These are phyloP conservation scores for Pichia cabralensis DNA, from an alignment of 805 yeast species.

Conservation along the genomic window DNA sequence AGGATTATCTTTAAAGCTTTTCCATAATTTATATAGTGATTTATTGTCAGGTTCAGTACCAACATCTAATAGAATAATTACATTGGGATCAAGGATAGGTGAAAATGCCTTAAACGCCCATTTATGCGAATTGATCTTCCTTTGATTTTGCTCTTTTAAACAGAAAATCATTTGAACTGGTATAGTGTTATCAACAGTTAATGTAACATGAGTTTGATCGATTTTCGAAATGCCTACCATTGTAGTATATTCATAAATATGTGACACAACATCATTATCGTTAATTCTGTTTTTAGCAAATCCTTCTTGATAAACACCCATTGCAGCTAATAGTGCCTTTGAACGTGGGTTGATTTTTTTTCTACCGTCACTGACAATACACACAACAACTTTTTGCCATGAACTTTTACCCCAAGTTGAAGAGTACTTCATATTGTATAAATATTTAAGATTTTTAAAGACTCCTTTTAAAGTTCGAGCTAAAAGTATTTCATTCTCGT, in stretches of 20 bases:
- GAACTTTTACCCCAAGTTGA: slow-evolving; percentile 90
- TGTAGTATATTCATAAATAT: slow-evolving; percentile 88
- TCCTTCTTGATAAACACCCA: slow-evolving; percentile 93
- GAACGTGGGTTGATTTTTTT: slow-evolving; percentile 71
- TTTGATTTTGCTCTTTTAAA: slow-evolving; percentile 77
- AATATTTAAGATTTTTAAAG: slow-evolving; percentile 73
- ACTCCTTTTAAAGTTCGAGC: slow-evolving; percentile 87
- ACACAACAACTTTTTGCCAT: slow-evolving; percentile 90
- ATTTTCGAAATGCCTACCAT: slow-evolving; percentile 75
- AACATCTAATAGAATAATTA: slow-evolving; percentile 80
- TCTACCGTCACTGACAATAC: slow-evolving; percentile 88
- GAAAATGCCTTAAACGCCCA: slow-evolving; percentile 96
- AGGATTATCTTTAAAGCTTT: slow-evolving; percentile 56
- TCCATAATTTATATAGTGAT: slow-evolving; percentile 85
- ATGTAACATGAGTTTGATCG: slow-evolving; percentile 45
- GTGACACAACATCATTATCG: slow-evolving; percentile 72
- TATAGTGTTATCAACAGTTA: slow-evolving; percentile 52
- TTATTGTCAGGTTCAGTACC: slow-evolving; percentile 87
- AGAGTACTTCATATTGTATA: slow-evolving; percentile 52
- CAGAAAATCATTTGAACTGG: slow-evolving; percentile 90
- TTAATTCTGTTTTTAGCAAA: slow-evolving; percentile 88
- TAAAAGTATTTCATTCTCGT: slow-evolving; percentile 73
- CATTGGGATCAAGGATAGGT: slow-evolving; percentile 69
- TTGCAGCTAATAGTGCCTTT: slow-evolving; percentile 67
- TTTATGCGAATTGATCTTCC: slow-evolving; percentile 89